Conservation (phyloP, 768 basidiomycete genomes). For the Cystobasidium tubakii region DNA sequence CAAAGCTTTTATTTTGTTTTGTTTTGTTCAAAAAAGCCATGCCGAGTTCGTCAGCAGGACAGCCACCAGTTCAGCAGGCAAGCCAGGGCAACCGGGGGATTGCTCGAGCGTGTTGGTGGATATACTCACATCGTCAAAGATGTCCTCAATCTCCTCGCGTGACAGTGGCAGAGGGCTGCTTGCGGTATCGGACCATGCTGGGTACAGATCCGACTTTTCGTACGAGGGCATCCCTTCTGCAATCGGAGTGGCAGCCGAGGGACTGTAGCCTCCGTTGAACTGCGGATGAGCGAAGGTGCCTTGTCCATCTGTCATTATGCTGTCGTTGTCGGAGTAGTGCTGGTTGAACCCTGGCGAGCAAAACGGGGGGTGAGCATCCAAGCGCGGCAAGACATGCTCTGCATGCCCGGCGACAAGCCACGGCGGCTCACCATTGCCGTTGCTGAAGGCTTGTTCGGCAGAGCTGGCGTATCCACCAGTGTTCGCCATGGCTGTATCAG, state of each 20-base stretch:
- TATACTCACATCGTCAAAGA: conserved; percentile 72
- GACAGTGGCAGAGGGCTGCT: conserved; percentile 75
- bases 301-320: no score
- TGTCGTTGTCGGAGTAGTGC: no score
- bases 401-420: no score
- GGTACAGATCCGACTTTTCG: conserved; percentile 54
- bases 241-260: not conserved
- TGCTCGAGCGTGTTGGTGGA: not conserved
- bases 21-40: no score
- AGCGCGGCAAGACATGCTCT: no score
- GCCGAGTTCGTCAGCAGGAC: not conserved
- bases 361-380: no score
- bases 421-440: no score
- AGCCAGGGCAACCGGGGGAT: no score
- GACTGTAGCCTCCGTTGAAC: not conserved
- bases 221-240: conserved; percentile 1
- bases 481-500: no score
- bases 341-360: no score
- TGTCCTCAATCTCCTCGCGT: conserved; percentile 98
- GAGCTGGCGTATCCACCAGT: no score
- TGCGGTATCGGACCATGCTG: conserved; percentile 83
- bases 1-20: conserved; percentile 54
- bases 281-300: not conserved
- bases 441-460: no score
- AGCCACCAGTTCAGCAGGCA: not conserved